These are phyloP conservation scores for Penicillium cosmopolitanum DNA, from an alignment of 495 filamentous ascomycete species.

Conservation along the genomic window DNA sequence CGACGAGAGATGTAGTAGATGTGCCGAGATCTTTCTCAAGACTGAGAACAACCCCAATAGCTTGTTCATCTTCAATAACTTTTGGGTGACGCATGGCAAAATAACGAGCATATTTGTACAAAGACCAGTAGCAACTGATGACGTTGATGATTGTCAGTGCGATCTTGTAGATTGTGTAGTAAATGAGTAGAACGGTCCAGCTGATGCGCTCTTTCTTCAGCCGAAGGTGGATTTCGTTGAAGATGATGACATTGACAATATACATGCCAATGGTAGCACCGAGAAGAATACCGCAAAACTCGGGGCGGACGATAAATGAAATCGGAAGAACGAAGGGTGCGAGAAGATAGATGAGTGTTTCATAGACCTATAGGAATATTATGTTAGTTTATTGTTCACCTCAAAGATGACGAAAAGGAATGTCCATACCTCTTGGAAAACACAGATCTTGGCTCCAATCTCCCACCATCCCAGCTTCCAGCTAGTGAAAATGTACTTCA, in stretches of 20 bases:
- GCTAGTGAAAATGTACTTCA: conserved; percentile 47
- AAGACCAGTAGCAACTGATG: conserved; percentile 44
- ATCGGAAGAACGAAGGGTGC: conserved; percentile 52
- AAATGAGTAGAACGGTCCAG: conserved; percentile 32
- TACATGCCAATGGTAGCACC: conserved; percentile 41
- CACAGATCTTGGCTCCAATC: conserved; percentile 62
- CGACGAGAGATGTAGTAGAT: conserved; percentile 1
- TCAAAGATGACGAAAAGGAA: background rate
- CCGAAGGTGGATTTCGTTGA: conserved; percentile 51
- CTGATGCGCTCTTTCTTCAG: conserved; percentile 40
- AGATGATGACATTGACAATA: conserved; percentile 41
- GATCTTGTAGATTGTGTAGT: conserved; percentile 48
- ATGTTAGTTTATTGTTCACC: background rate
- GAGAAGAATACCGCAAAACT: conserved; percentile 38
- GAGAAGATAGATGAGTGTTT: conserved; percentile 49
- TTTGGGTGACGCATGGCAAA: conserved; percentile 48
- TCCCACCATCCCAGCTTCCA: conserved; percentile 57
- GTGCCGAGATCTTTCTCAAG: conserved; percentile 22
- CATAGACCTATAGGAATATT: conserved; percentile 39
- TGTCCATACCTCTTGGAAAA: conserved; percentile 60
- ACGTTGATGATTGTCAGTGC: conserved; percentile 45
- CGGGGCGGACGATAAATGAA: conserved; percentile 43
- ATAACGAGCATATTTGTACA: conserved; percentile 49
- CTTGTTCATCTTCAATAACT: conserved; percentile 46
- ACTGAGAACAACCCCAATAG: conserved; percentile 42